Conservation (phyloP, 2,329 filamentous ascomycete genomes). For the Colletotrichum somersetense region DNA sequence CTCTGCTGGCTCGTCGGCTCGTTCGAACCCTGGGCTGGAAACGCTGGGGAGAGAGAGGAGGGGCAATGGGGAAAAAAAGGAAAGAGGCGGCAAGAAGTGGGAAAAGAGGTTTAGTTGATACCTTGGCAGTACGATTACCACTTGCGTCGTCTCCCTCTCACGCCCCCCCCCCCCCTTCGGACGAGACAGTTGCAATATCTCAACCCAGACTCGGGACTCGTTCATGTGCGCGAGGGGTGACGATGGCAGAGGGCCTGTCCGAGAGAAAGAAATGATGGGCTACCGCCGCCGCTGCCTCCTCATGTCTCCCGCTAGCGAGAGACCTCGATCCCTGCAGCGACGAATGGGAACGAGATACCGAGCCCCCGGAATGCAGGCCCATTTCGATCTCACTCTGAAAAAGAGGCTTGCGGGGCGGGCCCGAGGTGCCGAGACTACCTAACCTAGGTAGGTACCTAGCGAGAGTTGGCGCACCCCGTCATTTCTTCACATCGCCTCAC, state of each 20-base stretch:
- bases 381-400: conserved; percentile 1
- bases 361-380: conserved; percentile 18
- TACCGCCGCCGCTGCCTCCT: neutral
- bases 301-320: neutral
- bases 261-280: neutral
- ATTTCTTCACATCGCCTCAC: neutral
- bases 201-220: neutral
- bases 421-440: neutral
- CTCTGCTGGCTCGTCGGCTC: neutral
- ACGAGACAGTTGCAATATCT: neutral
- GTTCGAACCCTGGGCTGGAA: neutral
- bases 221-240: conserved; percentile 5
- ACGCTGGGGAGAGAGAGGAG: no score
- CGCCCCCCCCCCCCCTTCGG: no score
- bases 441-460: neutral
- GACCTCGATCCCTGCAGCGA: neutral
- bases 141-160: neutral
- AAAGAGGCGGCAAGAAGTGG: no score
- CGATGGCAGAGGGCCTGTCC: conserved; percentile 10
- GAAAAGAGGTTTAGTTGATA: neutral
- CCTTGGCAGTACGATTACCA: no score
- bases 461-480: neutral
- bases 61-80: no score
- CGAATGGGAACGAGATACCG: conserved; percentile 29
- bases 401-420: neutral